phyloP scores from a whole-genome alignment of 352 stramenopile genomes.

The Bremia lactucae region DNA sequence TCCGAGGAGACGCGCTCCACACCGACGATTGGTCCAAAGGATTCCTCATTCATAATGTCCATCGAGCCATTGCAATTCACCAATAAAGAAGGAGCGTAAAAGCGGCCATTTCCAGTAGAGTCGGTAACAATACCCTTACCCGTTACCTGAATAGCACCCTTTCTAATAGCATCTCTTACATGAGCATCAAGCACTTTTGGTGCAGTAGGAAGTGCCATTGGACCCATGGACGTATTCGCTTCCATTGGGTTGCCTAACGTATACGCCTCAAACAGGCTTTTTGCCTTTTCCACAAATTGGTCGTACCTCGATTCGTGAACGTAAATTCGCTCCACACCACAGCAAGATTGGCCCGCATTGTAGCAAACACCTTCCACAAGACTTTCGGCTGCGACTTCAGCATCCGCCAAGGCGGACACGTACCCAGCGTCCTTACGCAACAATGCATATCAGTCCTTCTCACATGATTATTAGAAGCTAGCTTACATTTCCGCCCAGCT shows the following conservation, averaged over 20 bases:
- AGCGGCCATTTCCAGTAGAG: slow-evolving; percentile 43
- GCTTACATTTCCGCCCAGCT: slow-evolving; percentile 73
- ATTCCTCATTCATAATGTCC: slow-evolving; percentile 76
- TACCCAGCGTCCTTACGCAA: slow-evolving; percentile 54
- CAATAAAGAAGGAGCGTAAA: slow-evolving; percentile 73
- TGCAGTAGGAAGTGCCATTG: slow-evolving; percentile 51
- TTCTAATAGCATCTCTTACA: slow-evolving; percentile 61
- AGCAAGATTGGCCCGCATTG: slow-evolving; percentile 81
- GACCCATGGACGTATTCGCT: slow-evolving; percentile 47
- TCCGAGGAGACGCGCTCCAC: slow-evolving; percentile 64
- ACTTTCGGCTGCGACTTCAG: slow-evolving; percentile 45
- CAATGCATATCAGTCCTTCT: background rate
- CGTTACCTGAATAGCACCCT: slow-evolving; percentile 49
- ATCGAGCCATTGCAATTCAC: slow-evolving; percentile 55
- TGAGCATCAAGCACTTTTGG: slow-evolving; percentile 38
- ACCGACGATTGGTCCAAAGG: slow-evolving; percentile 73
- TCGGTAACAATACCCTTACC: slow-evolving; percentile 35
- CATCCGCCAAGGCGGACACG: slow-evolving; percentile 58
- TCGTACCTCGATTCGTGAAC: slow-evolving; percentile 78
- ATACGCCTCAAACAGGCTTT: slow-evolving; percentile 56
- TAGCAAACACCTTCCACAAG: slow-evolving; percentile 78
- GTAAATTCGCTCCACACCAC: slow-evolving; percentile 75
- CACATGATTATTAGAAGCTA: background rate
- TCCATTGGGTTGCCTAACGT: slow-evolving; percentile 53
- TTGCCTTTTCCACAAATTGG: slow-evolving; percentile 56